Base-by-base conservation (phyloP, 169 alveolate genomes). In the Plasmodium billcollinsi region DNA sequence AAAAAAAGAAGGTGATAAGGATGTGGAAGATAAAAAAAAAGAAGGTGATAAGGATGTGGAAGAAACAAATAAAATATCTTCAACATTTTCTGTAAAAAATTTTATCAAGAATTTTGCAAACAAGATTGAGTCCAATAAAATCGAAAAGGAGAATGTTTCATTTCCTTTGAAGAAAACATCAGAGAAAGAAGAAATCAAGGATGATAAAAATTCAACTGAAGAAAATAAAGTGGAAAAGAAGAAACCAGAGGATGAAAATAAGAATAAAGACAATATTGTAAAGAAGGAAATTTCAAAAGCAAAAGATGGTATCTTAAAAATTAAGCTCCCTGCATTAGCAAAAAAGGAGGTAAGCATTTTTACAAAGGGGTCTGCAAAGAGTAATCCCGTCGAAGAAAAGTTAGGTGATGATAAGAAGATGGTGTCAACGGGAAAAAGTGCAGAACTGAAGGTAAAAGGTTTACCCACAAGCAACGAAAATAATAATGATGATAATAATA, bases 261-360 rank as follows among this genome's bases (percentile, higher is more conserved):
- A 61, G 12, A 61, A 61, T 61, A 18, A 61, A 21, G 70, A 61
- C 7, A 14, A 20, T 21, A 21, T 20, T 6, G 5, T 20, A 6
- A 61, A 12, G 20, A 6, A 26, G 20, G 43, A 61, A 20, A 52
- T 52, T 4, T 52, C 18, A 4, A 61, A 61, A 11, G 12, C 20
- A 47, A 49, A 71, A 58, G 86, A 73, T 20, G 86, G 86, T 14
- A 21, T 24, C n/a, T 52, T 43, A 18, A 73, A 73, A 58, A 73
- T 73, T 73, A 73, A 73, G 54, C 33, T 54, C 7, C 86, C 86
- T n/a, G 54, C 58, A 21, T 47, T 15, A 9, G 33, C 54, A 20
- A 74, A 74, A 50, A 74, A 63, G 12, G 67, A 62, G 2, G 2
- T 12, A 26, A 50, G 20, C 9, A n/a, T 8, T 15, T 4, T 33